Evolutionary conservation across 2,329 filamentous ascomycete species (phyloP).

Genomic region (Fusarium dimerum): DNA sequence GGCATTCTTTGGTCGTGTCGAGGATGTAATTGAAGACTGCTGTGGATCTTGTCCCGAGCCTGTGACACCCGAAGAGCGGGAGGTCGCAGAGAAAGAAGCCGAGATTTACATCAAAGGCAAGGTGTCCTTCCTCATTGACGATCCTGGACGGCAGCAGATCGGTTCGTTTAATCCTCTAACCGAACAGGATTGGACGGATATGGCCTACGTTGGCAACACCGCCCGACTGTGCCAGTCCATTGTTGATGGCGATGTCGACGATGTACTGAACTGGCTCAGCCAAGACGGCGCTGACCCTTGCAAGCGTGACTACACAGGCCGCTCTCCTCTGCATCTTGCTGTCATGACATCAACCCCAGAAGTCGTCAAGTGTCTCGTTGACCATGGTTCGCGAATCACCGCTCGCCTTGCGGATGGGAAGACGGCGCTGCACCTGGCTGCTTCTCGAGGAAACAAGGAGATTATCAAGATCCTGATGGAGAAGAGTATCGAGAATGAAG

Average conservation of each 20-base stretch:
- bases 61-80: slow-evolving; percentile 68
- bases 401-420: slow-evolving; percentile 76
- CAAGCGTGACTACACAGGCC: slow-evolving; percentile 73
- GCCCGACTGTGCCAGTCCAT: slow-evolving; percentile 79
- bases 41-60: slow-evolving; percentile 77
- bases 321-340: slow-evolving; percentile 78
- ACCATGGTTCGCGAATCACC: slow-evolving; percentile 71
- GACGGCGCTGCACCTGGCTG: slow-evolving; percentile 81
- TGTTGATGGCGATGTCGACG: slow-evolving; percentile 69
- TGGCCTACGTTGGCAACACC: slow-evolving; percentile 85
- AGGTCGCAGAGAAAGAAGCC: slow-evolving; percentile 69
- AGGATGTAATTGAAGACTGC: slow-evolving; percentile 78
- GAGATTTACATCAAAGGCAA: slow-evolving; percentile 76
- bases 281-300: slow-evolving; percentile 72
- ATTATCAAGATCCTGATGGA: slow-evolving; percentile 73
- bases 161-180: slow-evolving; percentile 78
- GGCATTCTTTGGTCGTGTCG: slow-evolving; percentile 76
- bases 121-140: slow-evolving; percentile 74
- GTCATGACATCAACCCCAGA: slow-evolving; percentile 67
- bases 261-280: slow-evolving; percentile 68
- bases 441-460: slow-evolving; percentile 64
- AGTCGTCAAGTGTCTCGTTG: slow-evolving; percentile 70
- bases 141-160: slow-evolving; percentile 75
- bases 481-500: slow-evolving; percentile 74
- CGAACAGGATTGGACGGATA: slow-evolving; percentile 84